phyloP scores from a whole-genome alignment of 2,329 filamentous ascomycete species.

The Diplodia intermedia region DNA sequence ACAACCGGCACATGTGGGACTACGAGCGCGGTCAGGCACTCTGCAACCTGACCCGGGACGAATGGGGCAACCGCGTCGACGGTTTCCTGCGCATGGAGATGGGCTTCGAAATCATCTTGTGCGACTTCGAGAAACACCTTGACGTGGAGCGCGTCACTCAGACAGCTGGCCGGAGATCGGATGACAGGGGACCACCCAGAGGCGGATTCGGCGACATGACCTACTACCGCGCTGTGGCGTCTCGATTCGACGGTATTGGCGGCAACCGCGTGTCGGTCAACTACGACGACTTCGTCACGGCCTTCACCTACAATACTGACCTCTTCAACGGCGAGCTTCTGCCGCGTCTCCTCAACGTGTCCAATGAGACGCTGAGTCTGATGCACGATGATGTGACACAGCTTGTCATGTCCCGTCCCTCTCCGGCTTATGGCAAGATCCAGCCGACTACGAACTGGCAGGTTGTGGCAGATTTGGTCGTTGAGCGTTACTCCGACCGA shows the following conservation, averaged over 20 bases:
- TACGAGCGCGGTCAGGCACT: conserved; percentile 60
- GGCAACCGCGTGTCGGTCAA: conserved; percentile 54
- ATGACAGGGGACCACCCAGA: conserved; percentile 29
- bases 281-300: conserved; percentile 58
- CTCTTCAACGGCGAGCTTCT: conserved; percentile 49
- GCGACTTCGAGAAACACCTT: conserved; percentile 62
- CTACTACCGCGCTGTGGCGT: conserved; percentile 52
- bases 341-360: conserved; percentile 50
- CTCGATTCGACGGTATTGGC: conserved; percentile 55
- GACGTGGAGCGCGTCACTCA: conserved; percentile 45
- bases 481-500: conserved; percentile 66
- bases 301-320: conserved; percentile 53
- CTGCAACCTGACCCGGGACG: conserved; percentile 59
- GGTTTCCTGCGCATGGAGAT: conserved; percentile 72
- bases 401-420: conserved; percentile 44
- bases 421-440: conserved; percentile 33
- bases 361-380: conserved; percentile 44
- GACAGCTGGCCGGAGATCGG: conserved; percentile 33
- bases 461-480: conserved; percentile 68
- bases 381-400: conserved; percentile 55
- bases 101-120: conserved; percentile 74
- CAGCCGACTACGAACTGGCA: conserved; percentile 66
- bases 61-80: conserved; percentile 64
- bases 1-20: conserved; percentile 54
- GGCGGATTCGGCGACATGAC: conserved; percentile 33